Base-by-base conservation (phyloP, 1,139 yeast species). In the Candida tropicalis region DNA sequence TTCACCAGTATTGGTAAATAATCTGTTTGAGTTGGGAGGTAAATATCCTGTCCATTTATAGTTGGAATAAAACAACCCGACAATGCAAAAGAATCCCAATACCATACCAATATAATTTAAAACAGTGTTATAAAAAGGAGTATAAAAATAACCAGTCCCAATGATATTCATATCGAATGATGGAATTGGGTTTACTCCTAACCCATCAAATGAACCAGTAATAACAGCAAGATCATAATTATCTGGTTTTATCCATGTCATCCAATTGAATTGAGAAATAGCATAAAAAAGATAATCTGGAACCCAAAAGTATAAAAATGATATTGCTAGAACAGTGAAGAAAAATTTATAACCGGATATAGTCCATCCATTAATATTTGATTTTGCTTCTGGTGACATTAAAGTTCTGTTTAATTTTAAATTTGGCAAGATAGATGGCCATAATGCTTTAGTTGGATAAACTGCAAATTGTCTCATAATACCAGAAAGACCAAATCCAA, bases 401-500 rank as follows among this genome's bases (percentile, higher is more conserved):
- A 82, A 65, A 3, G 85, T 81, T 49, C 76, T 65, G 57, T 78
- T 77, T 49, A 81, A 62, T n/a, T 87, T 82, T 22, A 82, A 57
- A 3, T 79, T 71, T 17, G 84, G 83, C 49, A 81, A 58, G 33
- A 70, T 57, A n/a, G 77, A 67, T 44, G 86, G 85, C 84, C 86
- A 82, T 44, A 81, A 57, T 35, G 81, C 68, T 42, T 70, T 68
- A 16, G 70, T 63, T 12, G 87, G 87, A 54, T 81, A 81, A 15
- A 82, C 71, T 11, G 77, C 73, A 50, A 82, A 71, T 43, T 71
- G 72, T 54, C 87, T 70, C 60, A 80, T 60, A 20, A 83, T 54
- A 47, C 88, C 86, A 29, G 87, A 83, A 54, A 81, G 70, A 1
- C 85, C 84, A 51, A 81, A 75, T 23, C 89, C 88, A 55, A 83